Base-by-base conservation (phyloP, 2,329 filamentous ascomycete genomes). In the Xylariaceae sp. region DNA sequence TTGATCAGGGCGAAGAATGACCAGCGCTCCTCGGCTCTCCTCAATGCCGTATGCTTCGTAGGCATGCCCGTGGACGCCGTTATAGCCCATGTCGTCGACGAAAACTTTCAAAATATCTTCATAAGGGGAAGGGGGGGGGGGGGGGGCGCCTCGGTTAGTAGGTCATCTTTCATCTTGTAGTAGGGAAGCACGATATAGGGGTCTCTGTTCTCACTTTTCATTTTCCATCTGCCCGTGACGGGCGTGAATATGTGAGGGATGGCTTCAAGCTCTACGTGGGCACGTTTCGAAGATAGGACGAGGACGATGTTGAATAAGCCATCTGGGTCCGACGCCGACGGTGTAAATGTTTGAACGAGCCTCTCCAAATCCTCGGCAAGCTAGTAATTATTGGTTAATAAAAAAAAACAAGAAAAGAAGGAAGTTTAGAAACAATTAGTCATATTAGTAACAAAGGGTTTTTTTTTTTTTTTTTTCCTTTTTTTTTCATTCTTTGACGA, bases 1-100 rank as follows among this genome's bases (percentile, higher is more conserved):
- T 70, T 85, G 81, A 70, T 85, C 83, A 1, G 83, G 83, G 11
- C 83, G 73, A 6, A 85, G 75, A 55, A 85, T 70, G 0, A 80
- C 72, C 3, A 83, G 58, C 0, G 74, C 76, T 0, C 79, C 78
- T 34, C 66, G 54, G 4, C 67, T 59, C 0, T 73, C 66, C 52
- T 78, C 72, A 9, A 86, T 70, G 0, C 80, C 80, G 42, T 83
- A 81, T 6, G 70, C 70, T 47, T 80, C 71, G 59, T 85, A 86
- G 1, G 78, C 79, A 44, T 80, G 73, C 0, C 81, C 81, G 54
- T 83, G 78, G 1, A 73, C 72, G 54, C 79, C 77, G 56, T 80
- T 76, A 62, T 81, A 79, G 61, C 74, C 77, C 51, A 77, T 73
- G 41, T 82, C 79, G 45, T 83, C 80, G 34, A 77, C 71, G 62